phyloP scores from a whole-genome alignment of 495 filamentous ascomycete species.

The Penicillium crystallinum region DNA sequence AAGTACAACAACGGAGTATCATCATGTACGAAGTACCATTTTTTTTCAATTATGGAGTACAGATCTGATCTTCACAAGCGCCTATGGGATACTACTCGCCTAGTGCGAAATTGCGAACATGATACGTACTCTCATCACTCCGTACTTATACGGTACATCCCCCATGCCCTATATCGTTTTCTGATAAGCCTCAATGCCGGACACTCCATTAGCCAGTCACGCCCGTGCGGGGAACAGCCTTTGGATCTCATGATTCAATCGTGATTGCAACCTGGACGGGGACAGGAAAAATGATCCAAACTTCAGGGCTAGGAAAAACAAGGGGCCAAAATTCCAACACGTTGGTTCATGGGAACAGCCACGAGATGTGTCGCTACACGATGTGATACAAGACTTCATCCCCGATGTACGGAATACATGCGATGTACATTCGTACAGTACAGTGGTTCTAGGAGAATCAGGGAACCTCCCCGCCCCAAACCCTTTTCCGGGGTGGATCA shows the following conservation, averaged over 20 bases:
- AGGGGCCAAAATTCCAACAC: not conserved
- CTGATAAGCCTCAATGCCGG: not conserved
- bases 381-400: not conserved
- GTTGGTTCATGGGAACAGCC: constrained; percentile 10
- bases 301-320: not conserved
- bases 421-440: too few relatives aligned
- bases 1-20: too few relatives aligned
- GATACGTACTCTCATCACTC: not conserved
- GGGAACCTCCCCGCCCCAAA: not conserved
- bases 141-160: not conserved
- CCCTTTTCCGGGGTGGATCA: not conserved
- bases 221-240: not conserved
- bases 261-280: not conserved
- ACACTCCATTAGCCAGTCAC: not conserved
- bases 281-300: not conserved
- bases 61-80: not conserved
- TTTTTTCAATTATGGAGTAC: not conserved
- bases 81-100: not conserved
- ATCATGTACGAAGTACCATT: too few relatives aligned
- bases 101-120: not conserved
- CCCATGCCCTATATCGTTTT: not conserved
- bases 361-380: constrained; percentile 4
- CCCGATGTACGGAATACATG: not conserved
- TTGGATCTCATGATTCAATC: not conserved
- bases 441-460: not conserved